Conservation (phyloP, 148 eudicot genomes). For the Oxyria digyna region DNA sequence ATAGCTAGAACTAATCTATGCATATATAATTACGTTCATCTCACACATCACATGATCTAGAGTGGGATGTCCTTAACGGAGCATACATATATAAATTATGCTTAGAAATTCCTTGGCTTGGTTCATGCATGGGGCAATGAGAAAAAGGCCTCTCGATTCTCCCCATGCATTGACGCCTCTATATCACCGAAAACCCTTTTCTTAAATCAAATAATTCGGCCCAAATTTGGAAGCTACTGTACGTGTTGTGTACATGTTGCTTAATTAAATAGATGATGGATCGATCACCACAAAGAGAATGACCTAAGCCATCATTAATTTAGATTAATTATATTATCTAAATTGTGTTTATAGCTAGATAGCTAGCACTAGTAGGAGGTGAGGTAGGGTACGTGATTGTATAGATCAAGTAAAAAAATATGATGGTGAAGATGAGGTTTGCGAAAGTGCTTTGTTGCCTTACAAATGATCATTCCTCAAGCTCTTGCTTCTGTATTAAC, state of each 20-base stretch:
- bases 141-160: not conserved
- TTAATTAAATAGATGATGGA: slow-evolving; percentile 1
- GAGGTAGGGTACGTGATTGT: not conserved
- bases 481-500: slow-evolving; percentile 60
- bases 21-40: not conserved
- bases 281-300: not conserved
- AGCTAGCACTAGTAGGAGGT: not conserved
- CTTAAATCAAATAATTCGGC: not conserved
- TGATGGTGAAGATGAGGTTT: slow-evolving; percentile 46
- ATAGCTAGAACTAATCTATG: not conserved
- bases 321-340: slow-evolving; percentile 2
- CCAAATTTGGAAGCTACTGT: not conserved
- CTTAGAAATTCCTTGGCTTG: not conserved
- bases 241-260: not conserved
- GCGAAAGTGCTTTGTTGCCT: slow-evolving; percentile 49
- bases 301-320: not conserved
- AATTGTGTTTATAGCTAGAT: not conserved
- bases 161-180: slow-evolving; percentile 2
- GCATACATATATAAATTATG: not conserved
- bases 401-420: no score
- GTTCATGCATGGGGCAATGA: slow-evolving; percentile 7
- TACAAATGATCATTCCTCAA: slow-evolving; percentile 35
- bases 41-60: not conserved
- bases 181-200: not conserved
- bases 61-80: no score